Base-by-base conservation (phyloP, 306 rosid genomes). In the Citrullus mucosospermus region DNA sequence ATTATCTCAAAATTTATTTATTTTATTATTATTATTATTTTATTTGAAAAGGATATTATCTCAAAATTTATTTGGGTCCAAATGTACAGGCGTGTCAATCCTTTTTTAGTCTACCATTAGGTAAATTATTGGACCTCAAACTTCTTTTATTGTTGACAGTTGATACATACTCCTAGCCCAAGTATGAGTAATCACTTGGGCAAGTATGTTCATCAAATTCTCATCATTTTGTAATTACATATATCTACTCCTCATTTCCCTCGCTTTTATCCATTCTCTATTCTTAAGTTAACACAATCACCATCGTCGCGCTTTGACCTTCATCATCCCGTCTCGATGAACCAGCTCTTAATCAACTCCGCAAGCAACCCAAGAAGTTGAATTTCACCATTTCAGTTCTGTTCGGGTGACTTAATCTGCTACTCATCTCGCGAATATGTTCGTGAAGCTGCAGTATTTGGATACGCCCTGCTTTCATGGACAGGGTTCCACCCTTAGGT, bases 391-490 rank as follows among this genome's bases (percentile, higher is more conserved):
- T 59, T 4, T n/a, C 44, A 22, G 69, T 9, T 59, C 36, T 28
- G 3, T 43, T 44, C 15, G 55, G 58, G 18, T 66, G 38, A 25
- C 61, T 55, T 13, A 22, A 60, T 14, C 58, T 12, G 48, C 18
- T 20, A 13, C 14, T 13, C 7, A 13, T 6, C 56, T 59, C 38
- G n/a, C 12, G 46, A 79, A 55, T 58, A 91, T 90, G 97, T 76
- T 88, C 4, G 66, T 79, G 79, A 90, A 85, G 85, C 80, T 93
- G 22, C 94, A 89, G 78, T 79, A 83, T 63, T 62, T 90, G 44
- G 91, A 90, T 79, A 16, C 86, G 38, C 80, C 50, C 73, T 87
- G 82, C 84, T 75, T 87, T 62, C 86, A 81, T 67, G n/a, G 83
- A 30, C 61, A 87, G 78, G 66, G 80, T 46, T 82, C 84, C 54